Evolutionary conservation across 306 rosid genomes (phyloP).

Genomic region (Cicer bijugum): DNA sequence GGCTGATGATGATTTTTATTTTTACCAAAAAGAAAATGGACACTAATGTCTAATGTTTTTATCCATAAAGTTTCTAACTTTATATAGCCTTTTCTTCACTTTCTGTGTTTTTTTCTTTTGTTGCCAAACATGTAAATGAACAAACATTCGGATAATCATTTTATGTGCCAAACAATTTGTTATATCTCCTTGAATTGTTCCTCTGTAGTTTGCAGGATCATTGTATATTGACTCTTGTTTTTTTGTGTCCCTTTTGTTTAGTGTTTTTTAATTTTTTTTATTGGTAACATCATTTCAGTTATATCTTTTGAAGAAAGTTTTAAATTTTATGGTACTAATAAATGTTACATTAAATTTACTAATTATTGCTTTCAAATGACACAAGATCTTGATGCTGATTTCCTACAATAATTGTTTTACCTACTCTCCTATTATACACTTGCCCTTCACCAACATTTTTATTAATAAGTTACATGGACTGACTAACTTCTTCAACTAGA

Average conservation of each 20-base stretch:
- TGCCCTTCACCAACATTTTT: constrained; percentile 17
- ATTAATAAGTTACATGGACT: constrained; percentile 41
- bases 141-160: constrained; percentile 34
- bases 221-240: constrained; percentile 47
- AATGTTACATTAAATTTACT: constrained; percentile 36
- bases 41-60: background rate
- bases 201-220: constrained; percentile 21
- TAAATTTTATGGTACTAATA: constrained; percentile 14
- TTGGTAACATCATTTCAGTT: constrained; percentile 36
- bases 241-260: constrained; percentile 37
- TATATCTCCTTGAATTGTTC: constrained; percentile 37
- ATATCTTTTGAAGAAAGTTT: constrained; percentile 34
- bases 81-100: constrained; percentile 15
- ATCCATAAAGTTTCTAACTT: constrained; percentile 17
- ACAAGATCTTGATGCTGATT: constrained; percentile 42
- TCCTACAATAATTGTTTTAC: constrained; percentile 48
- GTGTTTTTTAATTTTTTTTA: background rate
- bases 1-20: no score
- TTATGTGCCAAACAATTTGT: constrained; percentile 39
- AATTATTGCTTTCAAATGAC: constrained; percentile 22
- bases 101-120: constrained; percentile 20
- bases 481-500: constrained; percentile 36
- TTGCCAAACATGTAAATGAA: constrained; percentile 33
- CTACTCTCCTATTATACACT: constrained; percentile 11
- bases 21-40: no score